Evolutionary conservation across 2,329 filamentous ascomycete genomes (phyloP), one percentile per base, ranked within the genome.

Genomic region (Lasiodiplodia sp.): DNA sequence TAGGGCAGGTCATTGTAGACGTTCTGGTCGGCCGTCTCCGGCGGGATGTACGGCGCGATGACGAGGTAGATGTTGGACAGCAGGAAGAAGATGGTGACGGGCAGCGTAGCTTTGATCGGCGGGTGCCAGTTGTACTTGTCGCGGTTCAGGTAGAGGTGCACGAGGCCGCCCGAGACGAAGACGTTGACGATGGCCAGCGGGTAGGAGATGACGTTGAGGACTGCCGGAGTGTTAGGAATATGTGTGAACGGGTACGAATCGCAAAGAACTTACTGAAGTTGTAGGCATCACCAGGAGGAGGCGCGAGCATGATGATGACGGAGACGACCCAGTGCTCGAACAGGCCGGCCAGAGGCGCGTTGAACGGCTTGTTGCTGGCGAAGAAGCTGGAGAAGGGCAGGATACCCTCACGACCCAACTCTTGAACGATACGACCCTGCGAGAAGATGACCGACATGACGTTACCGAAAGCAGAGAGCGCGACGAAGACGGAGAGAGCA

Each of bases 381-480:
- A 87, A 91, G 72, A 91, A 81, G 0, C 82, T 79, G 0, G 88
- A 88, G 68, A 87, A 89, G 0, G 89, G 89, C 2, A 91, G 78
- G n/a, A 91, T 83, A 34, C 88, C 89, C 77, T 91, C 89, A 12
- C 88, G 86, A 4, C 87, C 89, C 18, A 91, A 84, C 75, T 90
- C 88, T 76, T 90, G 89, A 0, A 89, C 88, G 5, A 91, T 78
- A 66, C 89, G 85, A 7, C 88, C 88, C 77, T 91, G 88, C 0
- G 89, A 89, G 78, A 91, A 91, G 70, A 91, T 91, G 70, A 91
- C 88, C 68, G 84, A 86, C 57, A 91, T 82, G 16, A 91, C 87
- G 72, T 91, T 91, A 34, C 89, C 89, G 71, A 90, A 88, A 4
- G 89, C 89, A 0, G 89, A 91, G 0, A 91, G 81, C 0, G 89